Evolutionary conservation across 495 filamentous ascomycete genomes (phyloP), one percentile per base, ranked within the genome.

Genomic region (Delitschia confertaspora): DNA sequence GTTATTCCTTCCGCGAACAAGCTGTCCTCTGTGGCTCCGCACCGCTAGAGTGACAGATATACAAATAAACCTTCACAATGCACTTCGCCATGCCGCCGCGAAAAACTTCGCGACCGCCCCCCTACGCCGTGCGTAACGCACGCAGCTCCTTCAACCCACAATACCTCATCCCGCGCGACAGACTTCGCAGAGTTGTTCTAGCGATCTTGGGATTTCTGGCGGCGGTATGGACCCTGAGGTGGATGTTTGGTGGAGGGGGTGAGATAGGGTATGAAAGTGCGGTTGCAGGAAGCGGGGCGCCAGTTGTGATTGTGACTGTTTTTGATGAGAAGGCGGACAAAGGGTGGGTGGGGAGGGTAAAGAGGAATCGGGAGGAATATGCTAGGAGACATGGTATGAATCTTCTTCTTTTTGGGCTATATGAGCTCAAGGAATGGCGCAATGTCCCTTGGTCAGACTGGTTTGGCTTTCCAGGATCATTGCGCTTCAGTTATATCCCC

Each of bases 51-150:
- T n/a, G n/a, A n/a, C n/a, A n/a, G n/a, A n/a, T n/a, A n/a, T n/a
- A n/a, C n/a, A n/a, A n/a, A n/a, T n/a, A n/a, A n/a, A 10, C 13
- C 30, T 34, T 16, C 24, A 47, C 19, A 13, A 95, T 96, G 89
- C 89, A 96, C 58, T 88, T 88, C 70, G 89, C 89, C 41, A 67
- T 89, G 47, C 88, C 88, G 42, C 79, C 86, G 45, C 80, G 87
- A 57, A 91, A 84, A 64, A 76, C 76, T 53, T 84, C 80, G 43
- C 73, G 79, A 53, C 74, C 82, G 39, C 78, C 80, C 39, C 71
- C 71, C 4, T 72, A 74, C 49, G 60, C 74, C 25, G 32, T 49
- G 7, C 75, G 79, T 52, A 68, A 77, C 23, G 70, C 78, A 14
- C n/a, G n/a, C n/a, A 69, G 75, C 43, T 65, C 82, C 42, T 31